Evolutionary conservation across 2,329 filamentous ascomycete genomes (phyloP).

Genomic region (Acarospora socialis): DNA sequence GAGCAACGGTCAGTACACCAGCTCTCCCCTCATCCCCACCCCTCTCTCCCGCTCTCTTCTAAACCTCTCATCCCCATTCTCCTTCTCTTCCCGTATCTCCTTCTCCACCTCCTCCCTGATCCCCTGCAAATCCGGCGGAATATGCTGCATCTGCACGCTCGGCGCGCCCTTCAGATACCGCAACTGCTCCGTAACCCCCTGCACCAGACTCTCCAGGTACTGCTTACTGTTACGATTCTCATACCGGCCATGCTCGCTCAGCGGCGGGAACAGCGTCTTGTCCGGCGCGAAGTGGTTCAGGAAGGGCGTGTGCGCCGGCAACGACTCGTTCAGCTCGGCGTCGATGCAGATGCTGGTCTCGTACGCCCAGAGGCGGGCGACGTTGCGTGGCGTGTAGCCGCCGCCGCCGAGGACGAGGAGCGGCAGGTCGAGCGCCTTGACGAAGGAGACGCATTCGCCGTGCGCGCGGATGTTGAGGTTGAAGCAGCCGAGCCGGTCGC

Average conservation of each 20-base stretch:
- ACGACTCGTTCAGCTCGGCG: slow-evolving; percentile 51
- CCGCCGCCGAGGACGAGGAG: slow-evolving; percentile 86
- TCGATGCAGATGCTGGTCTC: slow-evolving; percentile 85
- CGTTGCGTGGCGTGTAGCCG: slow-evolving; percentile 91
- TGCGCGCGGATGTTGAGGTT: slow-evolving; percentile 94
- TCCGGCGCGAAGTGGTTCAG: slow-evolving; percentile 79
- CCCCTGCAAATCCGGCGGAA: slow-evolving; percentile 61
- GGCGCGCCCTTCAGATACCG: slow-evolving; percentile 73
- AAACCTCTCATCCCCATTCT: slow-evolving; percentile 21
- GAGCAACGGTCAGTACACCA: slow-evolving; percentile 1
- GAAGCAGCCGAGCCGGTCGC: slow-evolving; percentile 86
- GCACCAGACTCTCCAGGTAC: slow-evolving; percentile 60
- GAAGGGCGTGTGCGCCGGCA: slow-evolving; percentile 72
- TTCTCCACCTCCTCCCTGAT: slow-evolving; percentile 34
- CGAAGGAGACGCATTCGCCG: slow-evolving; percentile 77
- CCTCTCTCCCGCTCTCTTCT: slow-evolving; percentile 5
- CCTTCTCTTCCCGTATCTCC: slow-evolving; percentile 31
- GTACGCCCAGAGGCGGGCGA: slow-evolving; percentile 91
- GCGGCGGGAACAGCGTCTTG: slow-evolving; percentile 72
- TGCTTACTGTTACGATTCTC: slow-evolving; percentile 70
- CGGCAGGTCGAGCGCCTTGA: slow-evolving; percentile 67
- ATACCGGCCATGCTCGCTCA: slow-evolving; percentile 54
- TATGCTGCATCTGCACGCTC: slow-evolving; percentile 69
- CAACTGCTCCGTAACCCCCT: slow-evolving; percentile 70
- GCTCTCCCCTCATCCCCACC: slow-evolving; percentile 3